Percentiles rank a stretch among this genome's conserved stretches.
phyloP scores from a whole-genome alignment of 2,329 filamentous ascomycete genomes.

The Emergomyces africanus region DNA sequence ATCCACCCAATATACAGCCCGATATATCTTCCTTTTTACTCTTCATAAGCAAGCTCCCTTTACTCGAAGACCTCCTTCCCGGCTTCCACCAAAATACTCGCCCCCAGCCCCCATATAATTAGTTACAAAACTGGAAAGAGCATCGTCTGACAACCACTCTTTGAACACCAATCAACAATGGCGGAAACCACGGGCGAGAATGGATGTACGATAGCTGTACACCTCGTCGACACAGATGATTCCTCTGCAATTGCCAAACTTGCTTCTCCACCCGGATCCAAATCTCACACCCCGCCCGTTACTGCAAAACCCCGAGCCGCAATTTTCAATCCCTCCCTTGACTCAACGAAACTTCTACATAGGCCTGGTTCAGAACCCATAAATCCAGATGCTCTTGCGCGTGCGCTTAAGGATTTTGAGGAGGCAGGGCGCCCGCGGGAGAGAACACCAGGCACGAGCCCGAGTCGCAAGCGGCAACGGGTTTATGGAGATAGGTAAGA shows the following conservation, averaged over 20 bases:
- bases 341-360: conserved; percentile 16
- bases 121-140: not conserved
- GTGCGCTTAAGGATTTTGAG: conserved; percentile 50
- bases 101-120: not conserved
- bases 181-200: conserved; percentile 3
- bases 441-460: conserved; percentile 51
- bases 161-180: conserved; percentile 3
- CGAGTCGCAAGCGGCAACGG: conserved; percentile 55
- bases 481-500: conserved; percentile 50
- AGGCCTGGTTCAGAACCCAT: conserved; percentile 38
- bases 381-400: conserved; percentile 46
- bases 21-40: not conserved
- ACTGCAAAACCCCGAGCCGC: conserved; percentile 36
- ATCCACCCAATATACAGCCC: not conserved
- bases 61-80: not conserved
- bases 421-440: conserved; percentile 46
- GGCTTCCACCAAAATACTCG: not conserved
- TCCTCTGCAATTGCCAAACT: conserved; percentile 20
- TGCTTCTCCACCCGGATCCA: conserved; percentile 43
- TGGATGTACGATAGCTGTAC: not conserved
- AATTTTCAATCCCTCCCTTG: conserved; percentile 5
- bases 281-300: conserved; percentile 42
- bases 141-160: not conserved
- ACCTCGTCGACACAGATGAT: not conserved
- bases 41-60: not conserved